Evolutionary conservation across 768 basidiomycete genomes (phyloP).

Genomic region (Leucosporidium creatinivorum): DNA sequence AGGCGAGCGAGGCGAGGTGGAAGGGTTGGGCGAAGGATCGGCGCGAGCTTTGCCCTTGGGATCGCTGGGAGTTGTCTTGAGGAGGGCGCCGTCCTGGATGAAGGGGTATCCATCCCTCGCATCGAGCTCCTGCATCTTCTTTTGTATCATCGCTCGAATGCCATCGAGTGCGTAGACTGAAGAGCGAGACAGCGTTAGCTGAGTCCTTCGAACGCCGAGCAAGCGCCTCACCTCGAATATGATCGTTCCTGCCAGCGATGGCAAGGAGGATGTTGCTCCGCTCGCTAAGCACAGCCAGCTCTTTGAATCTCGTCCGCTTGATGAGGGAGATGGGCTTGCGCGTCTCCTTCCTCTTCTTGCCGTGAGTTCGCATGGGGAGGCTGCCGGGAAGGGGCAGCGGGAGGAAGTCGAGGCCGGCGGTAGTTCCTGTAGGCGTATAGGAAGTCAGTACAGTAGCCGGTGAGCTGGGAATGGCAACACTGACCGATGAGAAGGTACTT

Average conservation of each 20-base stretch:
- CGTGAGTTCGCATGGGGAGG: constrained; percentile 14
- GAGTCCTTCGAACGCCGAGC: neutral
- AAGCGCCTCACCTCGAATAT: constrained; percentile 24
- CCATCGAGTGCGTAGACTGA: constrained; percentile 36
- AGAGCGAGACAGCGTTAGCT: neutral
- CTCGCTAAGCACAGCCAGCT: constrained; percentile 32
- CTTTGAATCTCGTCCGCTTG: constrained; percentile 34
- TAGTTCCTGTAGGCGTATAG: constrained; percentile 14
- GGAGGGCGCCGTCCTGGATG: constrained; percentile 1
- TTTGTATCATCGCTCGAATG: constrained; percentile 35
- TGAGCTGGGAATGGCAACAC: neutral
- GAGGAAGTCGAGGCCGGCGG: constrained; percentile 35
- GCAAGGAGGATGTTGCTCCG: constrained; percentile 36
- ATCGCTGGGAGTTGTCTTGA: neutral
- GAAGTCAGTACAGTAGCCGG: neutral
- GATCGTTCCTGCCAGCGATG: constrained; percentile 36
- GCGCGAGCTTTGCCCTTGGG: constrained; percentile 10
- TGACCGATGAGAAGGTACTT: constrained; percentile 36
- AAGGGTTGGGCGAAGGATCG: neutral
- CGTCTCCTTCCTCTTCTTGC: constrained; percentile 23
- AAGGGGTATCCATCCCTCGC: constrained; percentile 18
- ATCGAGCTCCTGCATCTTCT: constrained; percentile 32
- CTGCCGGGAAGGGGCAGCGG: constrained; percentile 32
- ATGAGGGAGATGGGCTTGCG: constrained; percentile 35
- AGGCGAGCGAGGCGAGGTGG: neutral